Percentiles rank a stretch among this genome's conserved stretches.
Conservation (phyloP, 805 yeast genomes). For the Teunomyces pallodes region DNA sequence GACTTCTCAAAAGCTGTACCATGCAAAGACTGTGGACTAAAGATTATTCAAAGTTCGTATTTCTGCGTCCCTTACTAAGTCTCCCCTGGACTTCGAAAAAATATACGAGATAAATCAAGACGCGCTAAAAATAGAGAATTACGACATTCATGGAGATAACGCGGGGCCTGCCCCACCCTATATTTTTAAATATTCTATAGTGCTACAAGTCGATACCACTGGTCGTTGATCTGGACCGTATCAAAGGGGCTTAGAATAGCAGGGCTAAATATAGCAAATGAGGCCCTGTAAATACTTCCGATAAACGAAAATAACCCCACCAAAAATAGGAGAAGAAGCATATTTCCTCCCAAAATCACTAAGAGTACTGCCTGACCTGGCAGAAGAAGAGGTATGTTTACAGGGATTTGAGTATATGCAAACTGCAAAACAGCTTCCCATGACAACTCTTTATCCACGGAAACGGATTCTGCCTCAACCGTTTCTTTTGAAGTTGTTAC, state of each 20-base stretch:
- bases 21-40: too few species aligned
- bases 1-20: too few species aligned
- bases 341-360: background rate
- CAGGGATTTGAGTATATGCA: background rate
- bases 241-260: background rate
- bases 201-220: background rate
- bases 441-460: background rate
- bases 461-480: background rate
- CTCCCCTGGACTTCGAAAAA: too few species aligned
- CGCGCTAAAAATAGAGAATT: background rate
- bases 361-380: background rate
- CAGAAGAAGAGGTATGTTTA: background rate
- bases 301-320: background rate
- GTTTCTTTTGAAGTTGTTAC: background rate
- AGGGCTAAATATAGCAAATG: background rate
- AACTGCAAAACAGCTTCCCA: constrained; percentile 1
- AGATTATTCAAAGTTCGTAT: too few species aligned
- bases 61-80: too few species aligned
- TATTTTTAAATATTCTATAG: background rate
- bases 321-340: background rate
- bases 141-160: background rate
- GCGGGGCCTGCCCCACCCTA: background rate
- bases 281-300: background rate
- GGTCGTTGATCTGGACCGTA: background rate
- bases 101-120: background rate